Evolutionary conservation across 2,329 filamentous ascomycete species (phyloP).

Genomic region (Claviceps monticola): DNA sequence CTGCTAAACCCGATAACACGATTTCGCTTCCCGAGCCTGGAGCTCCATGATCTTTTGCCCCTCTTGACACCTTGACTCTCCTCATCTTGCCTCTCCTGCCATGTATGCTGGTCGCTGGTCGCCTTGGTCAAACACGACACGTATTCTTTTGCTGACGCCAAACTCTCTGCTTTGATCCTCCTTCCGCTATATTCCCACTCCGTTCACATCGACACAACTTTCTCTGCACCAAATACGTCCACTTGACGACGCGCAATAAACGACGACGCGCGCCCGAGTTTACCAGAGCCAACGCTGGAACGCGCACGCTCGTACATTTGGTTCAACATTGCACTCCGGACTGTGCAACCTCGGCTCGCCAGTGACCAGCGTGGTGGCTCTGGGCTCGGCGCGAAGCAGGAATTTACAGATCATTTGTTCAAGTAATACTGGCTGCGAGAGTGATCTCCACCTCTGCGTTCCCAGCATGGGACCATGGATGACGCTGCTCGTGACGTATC

Average conservation of each 20-base stretch:
- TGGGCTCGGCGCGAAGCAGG: neutral
- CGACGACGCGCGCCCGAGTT: neutral
- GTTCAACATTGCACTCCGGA: neutral
- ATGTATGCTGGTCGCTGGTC: slow-evolving; percentile 4
- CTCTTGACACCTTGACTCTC: neutral
- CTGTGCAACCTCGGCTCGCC: slow-evolving; percentile 1
- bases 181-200: neutral
- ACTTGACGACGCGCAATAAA: neutral
- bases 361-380: neutral
- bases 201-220: neutral
- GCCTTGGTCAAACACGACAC: slow-evolving; percentile 1
- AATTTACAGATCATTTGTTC: neutral
- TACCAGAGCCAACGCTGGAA: neutral
- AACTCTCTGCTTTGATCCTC: neutral
- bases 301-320: neutral
- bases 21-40: neutral
- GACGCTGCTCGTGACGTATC: slow-evolving; percentile 58
- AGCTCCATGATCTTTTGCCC: neutral
- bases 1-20: neutral
- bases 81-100: neutral
- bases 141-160: neutral
- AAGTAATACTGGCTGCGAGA: neutral
- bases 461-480: slow-evolving; percentile 36
- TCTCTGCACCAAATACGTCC: neutral
- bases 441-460: neutral